phyloP scores from a whole-genome alignment of 2,329 filamentous ascomycete genomes.

The Cryphonectria japonica region DNA sequence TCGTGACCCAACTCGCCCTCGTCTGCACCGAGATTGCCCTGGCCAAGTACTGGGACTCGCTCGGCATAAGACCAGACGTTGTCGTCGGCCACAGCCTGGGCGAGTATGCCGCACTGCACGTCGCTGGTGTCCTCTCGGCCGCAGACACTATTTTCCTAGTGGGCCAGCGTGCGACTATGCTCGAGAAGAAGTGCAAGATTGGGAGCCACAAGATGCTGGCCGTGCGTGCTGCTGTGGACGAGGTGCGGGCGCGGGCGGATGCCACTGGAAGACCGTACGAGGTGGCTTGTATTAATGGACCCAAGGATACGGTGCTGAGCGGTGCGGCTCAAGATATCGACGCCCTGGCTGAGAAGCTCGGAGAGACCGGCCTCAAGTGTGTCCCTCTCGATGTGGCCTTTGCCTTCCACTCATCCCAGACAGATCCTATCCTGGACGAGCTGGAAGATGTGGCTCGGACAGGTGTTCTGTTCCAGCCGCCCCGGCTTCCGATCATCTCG shows the following conservation, averaged over 20 bases:
- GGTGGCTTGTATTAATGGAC: slow-evolving; percentile 66
- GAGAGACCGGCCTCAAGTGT: slow-evolving; percentile 36
- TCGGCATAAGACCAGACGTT: slow-evolving; percentile 49
- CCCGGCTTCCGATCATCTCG: slow-evolving; percentile 9
- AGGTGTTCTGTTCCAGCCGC: background rate
- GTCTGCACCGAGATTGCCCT: slow-evolving; percentile 48
- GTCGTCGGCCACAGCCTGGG: slow-evolving; percentile 64
- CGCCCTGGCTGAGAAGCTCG: slow-evolving; percentile 15
- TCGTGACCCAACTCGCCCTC: slow-evolving; percentile 44
- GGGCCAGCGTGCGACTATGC: slow-evolving; percentile 59
- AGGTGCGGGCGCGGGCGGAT: slow-evolving; percentile 32
- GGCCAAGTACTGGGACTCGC: slow-evolving; percentile 44
- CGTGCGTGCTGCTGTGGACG: slow-evolving; percentile 34
- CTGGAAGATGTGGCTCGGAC: slow-evolving; percentile 47
- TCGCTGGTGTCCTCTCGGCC: slow-evolving; percentile 66
- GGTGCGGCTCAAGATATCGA: slow-evolving; percentile 53
- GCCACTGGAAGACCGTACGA: slow-evolving; percentile 39
- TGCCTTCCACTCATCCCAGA: slow-evolving; percentile 44
- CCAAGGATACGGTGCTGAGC: slow-evolving; percentile 64
- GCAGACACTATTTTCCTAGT: slow-evolving; percentile 66
- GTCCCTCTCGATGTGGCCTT: slow-evolving; percentile 41
- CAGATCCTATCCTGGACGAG: slow-evolving; percentile 48
- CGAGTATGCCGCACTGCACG: slow-evolving; percentile 69
- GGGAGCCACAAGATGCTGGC: slow-evolving; percentile 42
- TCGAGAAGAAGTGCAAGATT: slow-evolving; percentile 56